phyloP scores from a whole-genome alignment of 2,329 filamentous ascomycete genomes.

The Aspergillus texensis region DNA sequence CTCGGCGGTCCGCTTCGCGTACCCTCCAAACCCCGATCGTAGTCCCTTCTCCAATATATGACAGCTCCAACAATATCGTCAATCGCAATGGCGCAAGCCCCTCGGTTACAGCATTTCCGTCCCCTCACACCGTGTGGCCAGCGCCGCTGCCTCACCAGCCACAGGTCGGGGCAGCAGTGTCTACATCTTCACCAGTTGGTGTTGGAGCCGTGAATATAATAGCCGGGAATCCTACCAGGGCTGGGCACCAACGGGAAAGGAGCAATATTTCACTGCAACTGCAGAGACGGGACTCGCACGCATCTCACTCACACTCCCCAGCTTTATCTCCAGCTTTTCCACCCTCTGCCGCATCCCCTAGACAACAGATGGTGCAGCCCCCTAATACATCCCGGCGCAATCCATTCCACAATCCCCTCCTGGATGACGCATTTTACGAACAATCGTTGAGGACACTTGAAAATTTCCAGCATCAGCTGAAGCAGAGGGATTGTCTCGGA shows the following conservation, averaged over 20 bases:
- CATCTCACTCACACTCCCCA: neutral
- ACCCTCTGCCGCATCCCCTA: neutral
- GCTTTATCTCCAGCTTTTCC: neutral
- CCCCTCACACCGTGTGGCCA: constrained; percentile 38
- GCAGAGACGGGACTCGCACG: neutral
- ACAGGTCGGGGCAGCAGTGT: neutral
- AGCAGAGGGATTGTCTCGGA: constrained; percentile 40
- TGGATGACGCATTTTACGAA: constrained; percentile 18
- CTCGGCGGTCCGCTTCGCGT: neutral
- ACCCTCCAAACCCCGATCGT: neutral
- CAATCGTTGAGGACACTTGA: constrained; percentile 16
- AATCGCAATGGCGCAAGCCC: neutral
- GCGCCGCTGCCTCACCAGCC: neutral
- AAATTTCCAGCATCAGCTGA: constrained; percentile 18
- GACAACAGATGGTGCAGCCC: neutral
- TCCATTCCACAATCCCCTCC: constrained; percentile 9
- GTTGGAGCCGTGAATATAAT: neutral
- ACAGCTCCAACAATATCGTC: constrained; percentile 17
- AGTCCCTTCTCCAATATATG: neutral
- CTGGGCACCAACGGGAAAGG: constrained; percentile 27
- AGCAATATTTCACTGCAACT: neutral
- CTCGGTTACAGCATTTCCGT: constrained; percentile 49
- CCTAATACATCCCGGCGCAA: neutral
- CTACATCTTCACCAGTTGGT: neutral
- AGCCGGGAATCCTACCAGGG: constrained; percentile 20